phyloP scores from a whole-genome alignment of 2,329 filamentous ascomycete genomes.

The Teratosphaeria destructans region DNA sequence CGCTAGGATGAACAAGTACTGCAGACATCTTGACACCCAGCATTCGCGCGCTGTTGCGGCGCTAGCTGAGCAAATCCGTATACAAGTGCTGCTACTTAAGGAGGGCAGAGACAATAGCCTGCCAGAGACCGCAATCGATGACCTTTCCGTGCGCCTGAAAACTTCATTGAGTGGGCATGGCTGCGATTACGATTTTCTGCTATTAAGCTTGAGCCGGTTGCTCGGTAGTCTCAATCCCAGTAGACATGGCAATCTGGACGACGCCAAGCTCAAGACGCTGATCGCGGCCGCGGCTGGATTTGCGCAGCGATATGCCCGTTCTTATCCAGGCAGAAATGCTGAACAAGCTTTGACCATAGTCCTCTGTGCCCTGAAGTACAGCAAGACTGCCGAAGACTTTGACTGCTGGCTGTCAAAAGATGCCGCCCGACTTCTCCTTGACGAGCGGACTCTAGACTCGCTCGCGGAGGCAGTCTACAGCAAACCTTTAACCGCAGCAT shows the following conservation, averaged over 20 bases:
- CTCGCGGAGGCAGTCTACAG: slow-evolving; percentile 43
- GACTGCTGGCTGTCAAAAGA: slow-evolving; percentile 36
- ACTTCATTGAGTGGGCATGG: slow-evolving; percentile 11
- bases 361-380: slow-evolving; percentile 8
- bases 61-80: neutral
- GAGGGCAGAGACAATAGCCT: neutral
- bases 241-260: neutral
- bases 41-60: neutral
- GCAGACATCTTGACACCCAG: neutral
- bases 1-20: neutral
- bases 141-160: neutral
- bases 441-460: slow-evolving; percentile 45
- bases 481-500: slow-evolving; percentile 30
- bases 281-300: slow-evolving; percentile 13
- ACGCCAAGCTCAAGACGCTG: neutral
- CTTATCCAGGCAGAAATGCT: slow-evolving; percentile 11
- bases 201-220: neutral
- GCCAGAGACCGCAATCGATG: neutral
- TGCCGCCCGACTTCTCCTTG: slow-evolving; percentile 52
- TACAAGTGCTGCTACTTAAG: neutral
- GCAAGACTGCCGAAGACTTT: slow-evolving; percentile 11
- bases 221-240: neutral
- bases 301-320: slow-evolving; percentile 17
- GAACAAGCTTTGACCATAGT: slow-evolving; percentile 12
- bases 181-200: slow-evolving; percentile 17